Conservation (phyloP, 441 rosid species). For the Populus hybrid region DNA sequence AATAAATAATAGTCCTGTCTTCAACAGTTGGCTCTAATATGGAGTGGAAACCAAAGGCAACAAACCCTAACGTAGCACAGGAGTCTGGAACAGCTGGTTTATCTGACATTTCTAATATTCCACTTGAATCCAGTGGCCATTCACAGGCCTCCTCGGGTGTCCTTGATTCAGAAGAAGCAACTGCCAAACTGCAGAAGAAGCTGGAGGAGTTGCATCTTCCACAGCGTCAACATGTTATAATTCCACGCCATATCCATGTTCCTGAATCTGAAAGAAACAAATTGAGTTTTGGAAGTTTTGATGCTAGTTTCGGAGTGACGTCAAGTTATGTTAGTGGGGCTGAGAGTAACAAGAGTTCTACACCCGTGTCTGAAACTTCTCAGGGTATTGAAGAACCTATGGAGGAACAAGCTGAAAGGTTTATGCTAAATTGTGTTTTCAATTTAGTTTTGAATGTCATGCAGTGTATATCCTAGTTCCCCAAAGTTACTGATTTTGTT, state of each 20-base stretch:
- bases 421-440: slow-evolving; percentile 15
- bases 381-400: slow-evolving; percentile 52
- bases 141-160: slow-evolving; percentile 35
- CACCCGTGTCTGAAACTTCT: slow-evolving; percentile 60
- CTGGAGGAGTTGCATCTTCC: slow-evolving; percentile 72
- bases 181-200: slow-evolving; percentile 66
- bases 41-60: slow-evolving; percentile 95
- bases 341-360: slow-evolving; percentile 65
- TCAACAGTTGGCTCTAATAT: slow-evolving; percentile 53
- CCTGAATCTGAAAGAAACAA: slow-evolving; percentile 90
- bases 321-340: slow-evolving; percentile 34
- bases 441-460: slow-evolving; percentile 6
- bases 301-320: slow-evolving; percentile 64
- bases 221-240: slow-evolving; percentile 80
- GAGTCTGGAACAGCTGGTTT: slow-evolving; percentile 49
- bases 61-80: slow-evolving; percentile 45
- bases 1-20: slow-evolving; percentile 21
- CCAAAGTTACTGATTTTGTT: not conserved
- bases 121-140: slow-evolving; percentile 43
- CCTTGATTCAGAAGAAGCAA: slow-evolving; percentile 53
- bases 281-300: slow-evolving; percentile 94
- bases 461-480: not conserved
- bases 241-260: slow-evolving; percentile 87
- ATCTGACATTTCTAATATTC: slow-evolving; percentile 42
- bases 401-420: slow-evolving; percentile 65